These are phyloP conservation scores for Collybiopsis luxurians DNA, from an alignment of 768 basidiomycete genomes.

Conservation along the genomic window DNA sequence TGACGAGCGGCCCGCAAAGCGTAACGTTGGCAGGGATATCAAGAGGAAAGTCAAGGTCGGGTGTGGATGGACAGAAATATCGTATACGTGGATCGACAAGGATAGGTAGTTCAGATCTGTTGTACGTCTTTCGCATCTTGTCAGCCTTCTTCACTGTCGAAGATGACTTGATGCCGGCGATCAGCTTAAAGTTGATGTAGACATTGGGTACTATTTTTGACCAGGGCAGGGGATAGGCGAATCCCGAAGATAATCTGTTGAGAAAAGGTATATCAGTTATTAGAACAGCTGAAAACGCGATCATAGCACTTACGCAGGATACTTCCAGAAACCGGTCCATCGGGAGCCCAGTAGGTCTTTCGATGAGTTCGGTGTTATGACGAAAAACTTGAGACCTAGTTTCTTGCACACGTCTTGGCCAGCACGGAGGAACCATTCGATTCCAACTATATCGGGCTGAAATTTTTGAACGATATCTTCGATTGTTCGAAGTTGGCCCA, in stretches of 20 bases:
- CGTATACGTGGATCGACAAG: neutral
- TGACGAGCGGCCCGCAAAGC: constrained; percentile 7
- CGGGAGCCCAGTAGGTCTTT: neutral
- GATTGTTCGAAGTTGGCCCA: neutral
- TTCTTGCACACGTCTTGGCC: constrained; percentile 6
- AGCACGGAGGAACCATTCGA: neutral
- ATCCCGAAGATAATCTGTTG: constrained; percentile 8
- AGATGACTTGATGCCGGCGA: neutral
- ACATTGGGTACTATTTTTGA: constrained; percentile 1
- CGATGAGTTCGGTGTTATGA: constrained; percentile 1
- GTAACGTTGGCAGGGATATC: neutral
- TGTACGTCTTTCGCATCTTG: neutral
- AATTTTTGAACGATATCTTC: constrained; percentile 3
- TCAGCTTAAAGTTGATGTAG: constrained; percentile 1
- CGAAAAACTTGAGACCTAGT: neutral
- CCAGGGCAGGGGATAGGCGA: constrained; percentile 5
- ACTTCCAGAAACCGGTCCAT: constrained; percentile 4
- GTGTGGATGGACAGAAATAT: constrained; percentile 6
- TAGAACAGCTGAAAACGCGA: neutral
- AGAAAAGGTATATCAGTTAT: neutral
- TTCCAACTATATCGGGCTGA: neutral
- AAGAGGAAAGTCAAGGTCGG: constrained; percentile 6
- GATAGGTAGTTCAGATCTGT: neutral
- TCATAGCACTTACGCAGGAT: constrained; percentile 6
- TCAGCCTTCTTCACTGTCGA: neutral